Base-by-base conservation (phyloP, 2,329 filamentous ascomycete species). In the Penicillium glabrum region DNA sequence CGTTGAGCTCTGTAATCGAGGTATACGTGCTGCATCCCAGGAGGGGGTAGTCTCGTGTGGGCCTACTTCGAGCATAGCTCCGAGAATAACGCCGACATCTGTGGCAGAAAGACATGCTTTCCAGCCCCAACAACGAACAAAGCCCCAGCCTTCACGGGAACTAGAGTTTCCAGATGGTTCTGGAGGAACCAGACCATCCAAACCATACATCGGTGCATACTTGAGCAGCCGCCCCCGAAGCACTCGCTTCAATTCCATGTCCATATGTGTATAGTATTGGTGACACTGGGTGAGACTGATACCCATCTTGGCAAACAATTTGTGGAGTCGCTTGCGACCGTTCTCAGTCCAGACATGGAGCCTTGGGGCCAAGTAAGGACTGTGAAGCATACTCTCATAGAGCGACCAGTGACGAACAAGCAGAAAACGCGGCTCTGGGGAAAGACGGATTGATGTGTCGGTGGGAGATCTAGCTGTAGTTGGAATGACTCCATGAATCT, bases 301-400 rank as follows among this genome's bases (percentile, higher is more conserved):
- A 31, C 95, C 95, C 93, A 99, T 99, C 75, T 98, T 99, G 44
- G 95, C 95, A 3, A 99, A 83, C 0, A 99, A 83, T 71, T 98
- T 98, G 74, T 97, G 91, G 21, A 99, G 80, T 51, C 93, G 86
- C 72, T 96, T 96, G 52, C 90, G 83, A 3, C 95, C 95, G 50
- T 84, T 85, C 60, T 98, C 95, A 58, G 88, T 96, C 93, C 95
- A 99, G 46, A 96, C 92, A 74, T 96, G 93, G 46, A 99, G 82
- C 31, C 91, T 86, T 3, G 93, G 91, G 58, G 96, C 93, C 5
- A 99, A 84, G 69, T 97, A 98, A 0, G 93, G 93, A 0, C 93
- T 97, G 73, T 99, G 95, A 13, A 98, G 83, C 95, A 99, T 98
- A 72, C 92, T 96, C 69, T 99, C 95, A 74, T 98, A 98, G 14